Conservation (phyloP, 371 early-diverging fungal species). For the Rhizopus stolonifer region DNA sequence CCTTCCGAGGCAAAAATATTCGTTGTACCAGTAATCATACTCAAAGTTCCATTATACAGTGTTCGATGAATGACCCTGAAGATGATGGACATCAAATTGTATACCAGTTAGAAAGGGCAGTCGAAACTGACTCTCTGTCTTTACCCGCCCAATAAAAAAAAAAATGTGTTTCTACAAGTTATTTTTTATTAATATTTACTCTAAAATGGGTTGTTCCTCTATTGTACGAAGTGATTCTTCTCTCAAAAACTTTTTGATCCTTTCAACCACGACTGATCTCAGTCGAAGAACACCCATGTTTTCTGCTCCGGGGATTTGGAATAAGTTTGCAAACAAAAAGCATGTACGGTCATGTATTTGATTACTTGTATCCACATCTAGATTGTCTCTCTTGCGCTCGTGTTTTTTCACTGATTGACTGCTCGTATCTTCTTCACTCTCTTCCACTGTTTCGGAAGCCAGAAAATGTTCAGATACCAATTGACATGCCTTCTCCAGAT, state of each 20-base stretch:
- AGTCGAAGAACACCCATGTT: constrained; percentile 18
- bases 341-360: constrained; percentile 27
- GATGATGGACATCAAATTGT: constrained; percentile 40
- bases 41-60: constrained; percentile 32
- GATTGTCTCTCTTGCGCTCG: constrained; percentile 15
- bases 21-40: constrained; percentile 31
- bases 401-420: not conserved
- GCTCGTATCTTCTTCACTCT: not conserved
- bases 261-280: constrained; percentile 10
- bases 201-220: no score
- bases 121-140: not conserved
- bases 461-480: constrained; percentile 15
- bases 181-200: no score
- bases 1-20: constrained; percentile 40
- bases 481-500: constrained; percentile 20
- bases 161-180: no score
- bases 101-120: constrained; percentile 29
- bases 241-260: no score
- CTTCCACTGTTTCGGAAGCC: not conserved
- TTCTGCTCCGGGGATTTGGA: constrained; percentile 22
- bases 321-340: constrained; percentile 16
- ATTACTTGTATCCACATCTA: constrained; percentile 12
- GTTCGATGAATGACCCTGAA: constrained; percentile 44
- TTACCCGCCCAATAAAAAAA: not conserved
- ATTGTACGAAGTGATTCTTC: no score